Conservation (phyloP, 2,329 filamentous ascomycete genomes). For the Botrytis sinoallii region DNA sequence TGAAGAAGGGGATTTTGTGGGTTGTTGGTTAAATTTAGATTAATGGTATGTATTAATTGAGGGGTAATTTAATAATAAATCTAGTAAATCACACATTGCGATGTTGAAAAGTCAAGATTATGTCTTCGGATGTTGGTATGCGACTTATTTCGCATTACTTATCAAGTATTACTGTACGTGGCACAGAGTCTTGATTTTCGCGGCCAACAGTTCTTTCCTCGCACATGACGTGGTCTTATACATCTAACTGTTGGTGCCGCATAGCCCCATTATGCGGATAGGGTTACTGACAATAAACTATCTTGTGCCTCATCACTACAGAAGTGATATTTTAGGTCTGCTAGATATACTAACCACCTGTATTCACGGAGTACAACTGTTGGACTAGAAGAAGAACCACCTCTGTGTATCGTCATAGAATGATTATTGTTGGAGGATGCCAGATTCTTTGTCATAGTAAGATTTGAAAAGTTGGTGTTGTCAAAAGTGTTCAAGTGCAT, state of each 20-base stretch:
- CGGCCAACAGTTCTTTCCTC: neutral
- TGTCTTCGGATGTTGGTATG: neutral
- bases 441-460: neutral
- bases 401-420: neutral
- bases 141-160: neutral
- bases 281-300: neutral
- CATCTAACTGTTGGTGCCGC: neutral
- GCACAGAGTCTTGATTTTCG: neutral
- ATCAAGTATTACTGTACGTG: neutral
- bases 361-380: neutral
- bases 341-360: neutral
- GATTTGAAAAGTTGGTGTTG: too few species aligned
- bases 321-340: neutral
- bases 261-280: neutral
- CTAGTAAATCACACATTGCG: too few species aligned
- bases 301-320: neutral
- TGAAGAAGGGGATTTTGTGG: too few species aligned
- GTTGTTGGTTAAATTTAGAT: too few species aligned
- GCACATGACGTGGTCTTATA: neutral
- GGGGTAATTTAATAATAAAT: too few species aligned
- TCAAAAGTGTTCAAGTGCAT: neutral
- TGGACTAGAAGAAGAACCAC: neutral
- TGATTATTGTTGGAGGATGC: neutral
- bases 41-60: too few species aligned
- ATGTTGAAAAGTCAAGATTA: too few species aligned